These are phyloP conservation scores for Cryptosporidium sp. DNA, from an alignment of 169 alveolate species.

Conservation along the genomic window DNA sequence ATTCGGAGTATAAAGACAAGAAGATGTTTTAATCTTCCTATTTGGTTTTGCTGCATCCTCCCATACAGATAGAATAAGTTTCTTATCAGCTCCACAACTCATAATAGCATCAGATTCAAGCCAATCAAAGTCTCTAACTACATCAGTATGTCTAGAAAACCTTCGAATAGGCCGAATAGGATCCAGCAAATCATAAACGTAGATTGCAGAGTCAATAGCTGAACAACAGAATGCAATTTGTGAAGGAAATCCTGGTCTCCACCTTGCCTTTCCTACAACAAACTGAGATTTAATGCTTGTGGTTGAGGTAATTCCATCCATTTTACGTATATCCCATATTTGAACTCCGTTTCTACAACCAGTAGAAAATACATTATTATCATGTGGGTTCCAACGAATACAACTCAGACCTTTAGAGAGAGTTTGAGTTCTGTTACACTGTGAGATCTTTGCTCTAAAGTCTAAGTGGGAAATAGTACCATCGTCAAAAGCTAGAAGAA, in stretches of 20 bases:
- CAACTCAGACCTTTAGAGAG: conserved; percentile 46
- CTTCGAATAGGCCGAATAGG: conserved; percentile 52
- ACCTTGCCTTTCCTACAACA: conserved; percentile 50
- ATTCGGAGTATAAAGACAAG: conserved; percentile 21
- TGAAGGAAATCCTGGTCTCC: conserved; percentile 69
- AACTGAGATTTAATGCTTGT: conserved; percentile 34
- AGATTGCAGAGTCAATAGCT: conserved; percentile 55
- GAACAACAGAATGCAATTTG: conserved; percentile 69
- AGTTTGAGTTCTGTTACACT: conserved; percentile 30
- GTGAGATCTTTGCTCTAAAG: conserved; percentile 53
- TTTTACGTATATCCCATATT: conserved; percentile 64
- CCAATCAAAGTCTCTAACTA: conserved; percentile 74
- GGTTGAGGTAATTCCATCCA: conserved; percentile 46
- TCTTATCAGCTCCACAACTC: conserved; percentile 61
- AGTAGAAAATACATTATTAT: conserved; percentile 45
- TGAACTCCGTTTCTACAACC: conserved; percentile 66
- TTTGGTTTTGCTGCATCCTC: conserved; percentile 15
- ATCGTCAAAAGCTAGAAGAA: conserved; percentile 49
- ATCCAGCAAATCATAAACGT: conserved; percentile 36
- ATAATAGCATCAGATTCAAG: conserved; percentile 56
- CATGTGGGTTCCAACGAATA: conserved; percentile 70
- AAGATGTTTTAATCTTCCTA: conserved; percentile 2
- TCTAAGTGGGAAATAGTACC: conserved; percentile 69
- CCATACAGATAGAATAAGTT: conserved; percentile 44
- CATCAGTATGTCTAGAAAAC: conserved; percentile 57